Evolutionary conservation across 2,329 filamentous ascomycete genomes (phyloP), one percentile per base, ranked within the genome.

Genomic region (Penicillium sp.): DNA sequence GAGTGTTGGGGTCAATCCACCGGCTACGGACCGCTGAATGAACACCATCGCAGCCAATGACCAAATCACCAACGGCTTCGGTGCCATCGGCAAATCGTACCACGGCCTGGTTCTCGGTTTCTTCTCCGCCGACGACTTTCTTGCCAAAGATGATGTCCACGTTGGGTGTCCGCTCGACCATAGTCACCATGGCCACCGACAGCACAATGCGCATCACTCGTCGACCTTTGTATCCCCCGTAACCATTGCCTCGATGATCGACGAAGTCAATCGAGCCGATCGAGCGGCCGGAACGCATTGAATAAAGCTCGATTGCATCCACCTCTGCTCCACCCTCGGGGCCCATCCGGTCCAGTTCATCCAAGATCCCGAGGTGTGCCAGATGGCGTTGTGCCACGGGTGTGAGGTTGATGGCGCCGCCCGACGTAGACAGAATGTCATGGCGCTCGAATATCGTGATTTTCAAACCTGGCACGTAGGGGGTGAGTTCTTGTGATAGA

Each of bases 351-450:
- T 70, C 59, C 18, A 77, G 56, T 47, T 74, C 70, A 1, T 67
- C 57, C 2, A 76, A 61, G 2, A 76, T 69, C 1, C 74, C 74
- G 4, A 77, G 60, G 33, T 72, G 67, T 24, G 74, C 70, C 6
- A 78, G 69, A 56, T 76, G 72, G 7, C 74, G 65, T 36, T 76
- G 67, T 2, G 74, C 75, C 9, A 75, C 74, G 1, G 75, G 74
- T 0, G 74, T 76, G 16, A 78, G 59, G 51, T 75, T 75, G 51
- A 78, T 73, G 4, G 75, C 74, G 9, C 75, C 74, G 8, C 75
- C 75, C 12, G 73, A 71, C 5, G 74, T 76, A 0, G 74, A 72
- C 6, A 74, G 67, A 7, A 74, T 58, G 15, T 71, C 65, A 51
- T 74, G 69, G 21, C 73, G 67, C 56, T 76, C 75, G 51, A 67